Base-by-base conservation (phyloP, 495 filamentous ascomycete species). In the Aspergillus indologenus region DNA sequence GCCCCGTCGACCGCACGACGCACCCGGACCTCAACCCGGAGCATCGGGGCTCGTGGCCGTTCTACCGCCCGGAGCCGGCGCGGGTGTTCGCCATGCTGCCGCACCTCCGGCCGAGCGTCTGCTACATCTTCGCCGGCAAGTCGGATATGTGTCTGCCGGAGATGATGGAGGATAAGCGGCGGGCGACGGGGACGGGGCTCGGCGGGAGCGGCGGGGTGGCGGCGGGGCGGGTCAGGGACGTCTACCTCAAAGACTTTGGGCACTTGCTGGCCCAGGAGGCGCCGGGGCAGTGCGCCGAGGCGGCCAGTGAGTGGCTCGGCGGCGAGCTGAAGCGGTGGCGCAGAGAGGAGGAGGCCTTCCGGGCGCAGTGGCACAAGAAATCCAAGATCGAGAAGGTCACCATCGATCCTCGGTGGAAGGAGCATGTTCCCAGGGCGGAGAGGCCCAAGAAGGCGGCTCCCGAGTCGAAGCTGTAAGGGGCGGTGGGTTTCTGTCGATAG, bases 241-340 rank as follows among this genome's bases (percentile, higher is more conserved):
- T 89, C 3, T 76, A 83, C 17, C 67, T 97, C 3, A 74, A 87
- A 49, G 83, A 81, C 0, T 78, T 78, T 15, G 91, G 94, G 1
- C 94, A 98, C 74, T 71, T 97, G 31, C 81, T 97, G 49, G 89
- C 94, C 1, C 88, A 95, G 80, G 91, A 96, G 69, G 81, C 82
- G 50, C 86, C 87, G 14, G 74, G 65, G n/a, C 75, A 82, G 59
- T 87, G 83, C 49, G 90, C 88, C 7, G 77, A 83, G 52, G 77
- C 83, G 44, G 82, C 83, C 5, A 83, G 78, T 1, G 67, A 63
- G 3, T 96, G 88, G 82, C 66, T 95, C 45, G 81, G 73, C 0
- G 65, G 66, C 46, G 87, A 92, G 67, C 61, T 92, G 64, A 61
- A 75, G 47, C 73, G 79, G 44, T 93, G 88, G 87, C 71, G 79